These are phyloP conservation scores for Cadophora sp. DNA, from an alignment of 2,329 filamentous ascomycete species.

Conservation along the genomic window DNA sequence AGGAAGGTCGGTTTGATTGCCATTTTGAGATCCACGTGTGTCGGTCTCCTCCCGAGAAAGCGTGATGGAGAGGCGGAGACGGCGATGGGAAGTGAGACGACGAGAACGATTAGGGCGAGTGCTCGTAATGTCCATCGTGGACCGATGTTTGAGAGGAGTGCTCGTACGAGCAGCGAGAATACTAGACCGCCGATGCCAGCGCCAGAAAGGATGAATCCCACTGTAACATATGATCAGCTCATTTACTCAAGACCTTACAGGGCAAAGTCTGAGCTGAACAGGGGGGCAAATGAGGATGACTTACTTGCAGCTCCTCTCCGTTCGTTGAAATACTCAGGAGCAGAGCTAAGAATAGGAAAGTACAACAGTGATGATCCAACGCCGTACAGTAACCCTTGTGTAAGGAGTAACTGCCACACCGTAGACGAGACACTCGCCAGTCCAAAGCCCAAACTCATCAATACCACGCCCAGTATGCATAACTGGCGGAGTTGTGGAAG, in stretches of 20 bases:
- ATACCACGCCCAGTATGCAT: constrained; percentile 49
- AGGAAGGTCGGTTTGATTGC: constrained; percentile 50
- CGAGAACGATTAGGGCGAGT: constrained; percentile 47
- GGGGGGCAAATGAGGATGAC: neutral
- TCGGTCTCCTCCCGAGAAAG: constrained; percentile 46
- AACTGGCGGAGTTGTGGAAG: constrained; percentile 46
- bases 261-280: neutral
- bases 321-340: constrained; percentile 57
- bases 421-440: constrained; percentile 47
- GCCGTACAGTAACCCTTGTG: constrained; percentile 55
- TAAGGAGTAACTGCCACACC: constrained; percentile 52
- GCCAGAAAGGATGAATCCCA: constrained; percentile 53
- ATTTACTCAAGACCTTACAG: neutral
- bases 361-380: constrained; percentile 51
- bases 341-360: constrained; percentile 51
- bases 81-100: constrained; percentile 49
- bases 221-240: neutral
- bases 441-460: constrained; percentile 52
- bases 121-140: constrained; percentile 53
- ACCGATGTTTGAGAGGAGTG: constrained; percentile 51
- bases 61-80: constrained; percentile 49
- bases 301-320: constrained; percentile 51
- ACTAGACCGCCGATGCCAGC: constrained; percentile 52
- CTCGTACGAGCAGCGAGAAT: constrained; percentile 49
- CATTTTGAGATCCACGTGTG: constrained; percentile 48